phyloP scores from a whole-genome alignment of 73 alveolate genomes.

The Symbiodinium natans region DNA sequence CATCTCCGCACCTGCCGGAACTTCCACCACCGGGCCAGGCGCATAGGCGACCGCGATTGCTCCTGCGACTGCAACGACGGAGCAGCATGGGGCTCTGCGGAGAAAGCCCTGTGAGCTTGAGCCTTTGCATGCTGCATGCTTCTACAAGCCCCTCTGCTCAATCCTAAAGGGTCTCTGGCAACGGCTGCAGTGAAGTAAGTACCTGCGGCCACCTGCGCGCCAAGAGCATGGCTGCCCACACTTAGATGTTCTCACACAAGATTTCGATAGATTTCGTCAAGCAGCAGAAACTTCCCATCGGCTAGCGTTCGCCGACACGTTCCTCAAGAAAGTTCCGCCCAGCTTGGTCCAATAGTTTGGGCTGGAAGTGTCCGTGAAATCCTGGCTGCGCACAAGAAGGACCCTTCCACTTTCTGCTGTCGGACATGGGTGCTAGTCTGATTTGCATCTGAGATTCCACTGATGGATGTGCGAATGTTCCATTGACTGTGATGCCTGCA shows the following conservation, averaged over 20 bases:
- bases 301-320: conserved; percentile 4
- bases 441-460: not conserved
- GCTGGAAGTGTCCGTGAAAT: not conserved
- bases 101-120: too few species aligned
- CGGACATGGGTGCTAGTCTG: too few species aligned
- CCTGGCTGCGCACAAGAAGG: not conserved
- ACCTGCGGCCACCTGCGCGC: conserved; percentile 40
- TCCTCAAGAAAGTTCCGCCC: conserved; percentile 29
- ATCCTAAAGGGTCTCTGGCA: conserved; percentile 30
- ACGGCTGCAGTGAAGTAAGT: conserved; percentile 16
- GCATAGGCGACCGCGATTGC: conserved; percentile 33
- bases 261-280: not conserved
- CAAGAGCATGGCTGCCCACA: not conserved
- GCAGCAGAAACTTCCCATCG: not conserved
- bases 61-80: not conserved
- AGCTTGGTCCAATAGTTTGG: conserved; percentile 3
- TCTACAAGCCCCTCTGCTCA: not conserved
- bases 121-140: not conserved
- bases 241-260: not conserved
- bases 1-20: conserved; percentile 28
- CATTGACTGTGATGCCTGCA: not conserved
- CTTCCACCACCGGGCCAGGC: conserved; percentile 31
- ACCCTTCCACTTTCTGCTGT: not conserved
- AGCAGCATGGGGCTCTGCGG: not conserved
- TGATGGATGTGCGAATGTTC: not conserved